Evolutionary conservation across 257 asterid species (phyloP).

Genomic region (Salvia hispanica): DNA sequence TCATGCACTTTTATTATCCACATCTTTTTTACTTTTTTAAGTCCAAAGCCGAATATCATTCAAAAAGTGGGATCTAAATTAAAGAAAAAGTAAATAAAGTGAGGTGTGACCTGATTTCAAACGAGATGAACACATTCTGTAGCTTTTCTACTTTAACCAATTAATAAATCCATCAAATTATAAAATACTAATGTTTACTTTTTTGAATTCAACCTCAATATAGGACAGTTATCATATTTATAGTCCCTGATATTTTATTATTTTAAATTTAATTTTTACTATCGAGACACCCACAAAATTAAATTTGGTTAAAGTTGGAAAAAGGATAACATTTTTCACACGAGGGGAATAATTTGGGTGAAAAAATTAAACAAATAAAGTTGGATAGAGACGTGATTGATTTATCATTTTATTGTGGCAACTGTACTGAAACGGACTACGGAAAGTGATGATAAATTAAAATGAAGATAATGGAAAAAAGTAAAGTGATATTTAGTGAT

Average conservation of each 20-base stretch:
- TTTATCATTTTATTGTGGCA: not conserved
- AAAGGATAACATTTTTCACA: not conserved
- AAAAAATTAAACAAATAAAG: not conserved
- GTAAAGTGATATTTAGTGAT: not conserved
- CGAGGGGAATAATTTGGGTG: conserved; percentile 9
- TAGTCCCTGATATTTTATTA: too few species aligned
- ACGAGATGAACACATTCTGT: not conserved
- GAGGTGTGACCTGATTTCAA: conserved; percentile 12
- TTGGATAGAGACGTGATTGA: not conserved
- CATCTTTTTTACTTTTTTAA: conserved; percentile 7
- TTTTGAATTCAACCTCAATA: not conserved
- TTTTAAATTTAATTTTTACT: too few species aligned
- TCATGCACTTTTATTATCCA: conserved; percentile 21
- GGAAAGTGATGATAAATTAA: conserved; percentile 14
- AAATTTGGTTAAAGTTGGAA: too few species aligned
- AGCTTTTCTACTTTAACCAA: conserved; percentile 17
- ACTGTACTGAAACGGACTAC: conserved; percentile 34
- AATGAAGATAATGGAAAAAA: not conserved
- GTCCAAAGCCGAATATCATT: conserved; percentile 11
- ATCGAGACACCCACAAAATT: too few species aligned
- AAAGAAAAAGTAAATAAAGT: not conserved
- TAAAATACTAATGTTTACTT: too few species aligned
- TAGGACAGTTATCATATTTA: too few species aligned
- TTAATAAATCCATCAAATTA: not conserved
- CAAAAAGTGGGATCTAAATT: not conserved